Evolutionary conservation across 1,284 basidiomycete species (phyloP).

Genomic region (Hymenochaete sp.): DNA sequence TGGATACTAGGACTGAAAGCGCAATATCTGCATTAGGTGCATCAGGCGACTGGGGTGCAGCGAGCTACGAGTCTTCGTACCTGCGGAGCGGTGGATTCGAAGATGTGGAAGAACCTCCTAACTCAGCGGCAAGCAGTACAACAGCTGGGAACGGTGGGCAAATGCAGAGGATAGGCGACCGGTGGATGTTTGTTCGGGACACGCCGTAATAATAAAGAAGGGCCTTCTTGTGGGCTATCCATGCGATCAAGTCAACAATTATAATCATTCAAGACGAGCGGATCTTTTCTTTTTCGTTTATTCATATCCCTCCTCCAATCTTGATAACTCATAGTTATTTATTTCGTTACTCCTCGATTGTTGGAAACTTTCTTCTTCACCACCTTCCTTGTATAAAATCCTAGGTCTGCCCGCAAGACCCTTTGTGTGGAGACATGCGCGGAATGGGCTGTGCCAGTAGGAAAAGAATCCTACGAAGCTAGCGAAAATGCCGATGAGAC

Average conservation of each 20-base stretch:
- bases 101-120: not conserved
- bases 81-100: too few relatives aligned
- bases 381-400: conserved; percentile 29
- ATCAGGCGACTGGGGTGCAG: not conserved
- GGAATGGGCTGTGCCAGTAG: conserved; percentile 59
- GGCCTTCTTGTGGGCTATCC: too few relatives aligned
- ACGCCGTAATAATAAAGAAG: conserved; percentile 12
- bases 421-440: conserved; percentile 26
- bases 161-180: conserved; percentile 65
- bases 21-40: not conserved
- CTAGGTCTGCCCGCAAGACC: conserved; percentile 32
- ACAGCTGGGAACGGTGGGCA: conserved; percentile 31
- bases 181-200: conserved; percentile 59
- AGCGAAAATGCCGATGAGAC: conserved; percentile 44
- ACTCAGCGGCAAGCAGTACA: not conserved
- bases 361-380: conserved; percentile 15
- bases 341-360: conserved; percentile 24
- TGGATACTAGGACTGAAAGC: conserved; percentile 8
- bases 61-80: too few relatives aligned
- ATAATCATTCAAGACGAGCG: too few relatives aligned
- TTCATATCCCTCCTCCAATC: conserved; percentile 37
- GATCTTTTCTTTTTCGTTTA: conserved; percentile 23
- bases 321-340: conserved; percentile 37
- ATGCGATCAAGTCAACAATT: too few relatives aligned
- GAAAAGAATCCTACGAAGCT: conserved; percentile 45